Conservation (phyloP, 306 rosid species). For the Urtica urens region DNA sequence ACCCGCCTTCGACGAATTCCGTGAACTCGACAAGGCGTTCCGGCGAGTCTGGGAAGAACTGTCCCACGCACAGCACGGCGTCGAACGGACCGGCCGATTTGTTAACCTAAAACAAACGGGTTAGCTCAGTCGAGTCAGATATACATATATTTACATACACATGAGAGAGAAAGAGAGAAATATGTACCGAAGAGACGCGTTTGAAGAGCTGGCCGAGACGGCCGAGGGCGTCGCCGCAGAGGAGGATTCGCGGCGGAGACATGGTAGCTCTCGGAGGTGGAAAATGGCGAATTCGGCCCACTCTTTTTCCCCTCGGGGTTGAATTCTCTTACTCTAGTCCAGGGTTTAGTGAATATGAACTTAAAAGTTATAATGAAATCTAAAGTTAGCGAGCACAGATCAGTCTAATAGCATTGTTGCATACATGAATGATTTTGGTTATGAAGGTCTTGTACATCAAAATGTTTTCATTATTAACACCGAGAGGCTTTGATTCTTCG, state of each 20-base stretch:
- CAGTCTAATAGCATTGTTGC: too few species aligned
- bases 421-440: too few species aligned
- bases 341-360: too few species aligned
- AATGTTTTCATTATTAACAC: too few species aligned
- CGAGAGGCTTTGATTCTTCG: too few species aligned
- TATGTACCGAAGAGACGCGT: conserved; percentile 62
- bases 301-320: too few species aligned
- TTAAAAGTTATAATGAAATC: too few species aligned
- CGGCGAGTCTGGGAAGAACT: conserved; percentile 79
- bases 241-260: conserved; percentile 76
- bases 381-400: too few species aligned
- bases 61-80: conserved; percentile 79
- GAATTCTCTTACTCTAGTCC: too few species aligned
- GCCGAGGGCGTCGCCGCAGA: conserved; percentile 81
- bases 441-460: too few species aligned
- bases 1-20: conserved; percentile 52
- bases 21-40: conserved; percentile 51
- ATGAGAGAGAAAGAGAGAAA: conserved; percentile 12
- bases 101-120: conserved; percentile 49
- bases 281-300: background rate
- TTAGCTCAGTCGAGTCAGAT: conserved; percentile 4
- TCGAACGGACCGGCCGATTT: conserved; percentile 98
- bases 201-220: conserved; percentile 79
- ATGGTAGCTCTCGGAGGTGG: conserved; percentile 24
- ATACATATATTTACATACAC: too few species aligned